Conservation (phyloP, 164 flowering plant genomes). For the Tetrastigma voinierianum region DNA sequence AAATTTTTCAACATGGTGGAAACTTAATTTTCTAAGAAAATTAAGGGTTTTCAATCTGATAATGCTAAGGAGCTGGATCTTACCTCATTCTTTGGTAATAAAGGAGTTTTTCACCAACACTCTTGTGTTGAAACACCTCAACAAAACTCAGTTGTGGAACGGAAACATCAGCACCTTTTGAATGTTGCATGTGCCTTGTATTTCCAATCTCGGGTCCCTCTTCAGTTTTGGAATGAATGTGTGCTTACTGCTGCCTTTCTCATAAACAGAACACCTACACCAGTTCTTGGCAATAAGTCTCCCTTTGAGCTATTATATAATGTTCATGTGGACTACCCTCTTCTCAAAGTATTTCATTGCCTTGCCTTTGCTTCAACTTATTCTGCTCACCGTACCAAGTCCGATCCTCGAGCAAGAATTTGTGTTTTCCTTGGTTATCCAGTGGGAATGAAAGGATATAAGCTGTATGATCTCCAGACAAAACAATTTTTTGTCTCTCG, state of each 20-base stretch:
- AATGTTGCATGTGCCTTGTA: background rate
- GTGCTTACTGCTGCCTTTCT: background rate
- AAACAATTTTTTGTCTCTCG: background rate
- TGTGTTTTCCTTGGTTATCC: slow-evolving; percentile 1
- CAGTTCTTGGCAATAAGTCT: background rate
- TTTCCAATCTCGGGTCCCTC: background rate
- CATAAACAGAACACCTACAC: background rate
- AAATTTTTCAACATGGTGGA: too few species aligned
- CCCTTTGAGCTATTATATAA: background rate
- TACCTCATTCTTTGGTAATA: too few species aligned
- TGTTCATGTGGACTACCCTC: background rate
- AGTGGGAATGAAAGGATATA: background rate
- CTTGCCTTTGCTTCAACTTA: background rate
- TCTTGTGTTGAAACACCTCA: too few species aligned
- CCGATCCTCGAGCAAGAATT: background rate
- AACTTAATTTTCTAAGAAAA: too few species aligned
- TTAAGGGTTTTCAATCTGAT: too few species aligned
- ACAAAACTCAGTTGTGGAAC: too few species aligned
- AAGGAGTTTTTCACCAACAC: too few species aligned
- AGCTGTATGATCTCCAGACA: background rate
- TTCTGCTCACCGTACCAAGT: background rate
- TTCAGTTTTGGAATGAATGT: background rate
- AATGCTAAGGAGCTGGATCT: too few species aligned
- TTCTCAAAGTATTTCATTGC: background rate
- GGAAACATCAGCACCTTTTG: background rate